Evolutionary conservation across 345 rosid species (phyloP).

Genomic region (Sonneratia caseolaris): DNA sequence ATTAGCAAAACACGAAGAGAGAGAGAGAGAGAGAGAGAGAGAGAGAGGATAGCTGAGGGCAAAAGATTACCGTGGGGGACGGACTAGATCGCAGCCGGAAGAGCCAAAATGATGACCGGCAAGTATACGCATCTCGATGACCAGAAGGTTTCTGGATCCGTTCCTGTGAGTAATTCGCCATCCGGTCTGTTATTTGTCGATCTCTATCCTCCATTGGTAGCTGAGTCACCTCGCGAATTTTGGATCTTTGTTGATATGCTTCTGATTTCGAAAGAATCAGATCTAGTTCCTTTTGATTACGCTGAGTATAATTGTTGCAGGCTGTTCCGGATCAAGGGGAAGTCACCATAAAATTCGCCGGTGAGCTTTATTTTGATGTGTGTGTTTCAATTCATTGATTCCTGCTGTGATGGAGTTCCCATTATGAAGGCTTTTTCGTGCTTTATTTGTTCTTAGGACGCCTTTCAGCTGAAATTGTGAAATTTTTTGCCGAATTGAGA

Average conservation of each 20-base stretch:
- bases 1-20: neutral
- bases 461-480: neutral
- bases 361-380: neutral
- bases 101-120: conserved; percentile 79
- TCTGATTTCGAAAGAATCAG: neutral
- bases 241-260: neutral
- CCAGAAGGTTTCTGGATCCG: conserved; percentile 91
- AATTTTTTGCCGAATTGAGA: neutral
- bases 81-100: neutral
- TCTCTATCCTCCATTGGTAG: neutral
- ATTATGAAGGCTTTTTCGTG: neutral
- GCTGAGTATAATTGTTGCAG: conserved; percentile 25
- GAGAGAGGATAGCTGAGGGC: neutral
- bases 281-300: neutral
- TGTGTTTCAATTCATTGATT: neutral
- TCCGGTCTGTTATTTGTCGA: neutral
- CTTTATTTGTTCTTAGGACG: neutral
- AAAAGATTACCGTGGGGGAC: neutral
- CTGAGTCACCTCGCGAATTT: neutral
- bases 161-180: conserved; percentile 44
- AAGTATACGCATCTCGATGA: conserved; percentile 79
- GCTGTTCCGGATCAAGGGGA: conserved; percentile 84
- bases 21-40: neutral
- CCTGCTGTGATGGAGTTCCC: neutral
- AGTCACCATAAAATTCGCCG: conserved; percentile 63